Base-by-base conservation (phyloP, 169 alveolate genomes). In the Plasmodium chabaudi region DNA sequence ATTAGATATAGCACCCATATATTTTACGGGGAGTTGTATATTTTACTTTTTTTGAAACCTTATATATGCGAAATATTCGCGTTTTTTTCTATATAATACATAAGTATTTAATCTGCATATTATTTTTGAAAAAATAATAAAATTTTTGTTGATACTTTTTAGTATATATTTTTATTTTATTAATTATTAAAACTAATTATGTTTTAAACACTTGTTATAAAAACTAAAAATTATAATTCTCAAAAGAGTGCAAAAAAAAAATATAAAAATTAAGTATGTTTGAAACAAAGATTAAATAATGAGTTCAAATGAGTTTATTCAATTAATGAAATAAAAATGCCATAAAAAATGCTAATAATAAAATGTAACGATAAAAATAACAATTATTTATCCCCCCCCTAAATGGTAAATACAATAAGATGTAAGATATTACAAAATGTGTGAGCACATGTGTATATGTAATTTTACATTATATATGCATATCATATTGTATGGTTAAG, bases 181-280 rank as follows among this genome's bases (percentile, higher is more conserved):
- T 67, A 21, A 67, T 21, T 67, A 39, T 67, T 67, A 39, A 67
- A 70, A 51, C 21, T 17, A 7, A 51, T 19, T 70, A 47, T 51
- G 67, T n/a, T 42, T 21, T 25, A 21, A 70, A 23, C 25, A 70
- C 51, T 51, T 23, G 46, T 70, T 47, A 23, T 23, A 68, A 6
- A 27, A 10, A 68, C 77, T 12, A 70, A 17, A 70, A 70, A 34
- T 3, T 3, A 0, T 34, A 34, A 34, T 34, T 34, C 42, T 34
- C 42, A 34, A 5, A 34, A 34, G 4, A 34, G 42, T 34, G 42
- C 5, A 70, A 23, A 23, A 39, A 44, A 51, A 5, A 25, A 25
- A 65, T 12, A 65, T 25, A 34, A 34, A 34, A 34, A 34, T 34
- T 3, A 34, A 34, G 7, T 7, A 34, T 34, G 42, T 4, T 34